phyloP scores from a whole-genome alignment of 345 rosid species.

The Gynandropsis gynandra region DNA sequence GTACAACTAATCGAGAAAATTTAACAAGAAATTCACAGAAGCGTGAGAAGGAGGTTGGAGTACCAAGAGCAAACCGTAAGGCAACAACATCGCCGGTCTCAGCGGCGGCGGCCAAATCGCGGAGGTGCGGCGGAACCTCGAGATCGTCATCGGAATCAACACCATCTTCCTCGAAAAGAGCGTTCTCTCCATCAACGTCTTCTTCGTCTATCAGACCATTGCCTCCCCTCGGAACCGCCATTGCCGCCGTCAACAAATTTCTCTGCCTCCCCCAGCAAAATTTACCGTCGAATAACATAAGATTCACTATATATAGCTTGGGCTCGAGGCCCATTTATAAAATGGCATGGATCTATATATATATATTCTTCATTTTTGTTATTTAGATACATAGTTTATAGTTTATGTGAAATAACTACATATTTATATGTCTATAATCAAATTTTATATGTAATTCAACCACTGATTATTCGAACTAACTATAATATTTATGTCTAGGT shows the following conservation, averaged over 20 bases:
- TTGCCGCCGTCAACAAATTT: conserved; percentile 15
- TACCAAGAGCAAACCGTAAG: conserved; percentile 71
- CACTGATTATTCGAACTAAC: too few species aligned
- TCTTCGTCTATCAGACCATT: conserved; percentile 65
- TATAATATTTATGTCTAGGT: too few species aligned
- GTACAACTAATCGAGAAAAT: neutral
- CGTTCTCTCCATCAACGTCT: conserved; percentile 62
- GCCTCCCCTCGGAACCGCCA: conserved; percentile 78
- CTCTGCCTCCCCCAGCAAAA: neutral
- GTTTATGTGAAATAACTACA: too few species aligned
- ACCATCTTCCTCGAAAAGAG: conserved; percentile 53
- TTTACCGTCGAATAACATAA: conserved; percentile 3
- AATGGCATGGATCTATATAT: too few species aligned
- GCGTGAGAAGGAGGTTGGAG: neutral
- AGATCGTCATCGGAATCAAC: conserved; percentile 38
- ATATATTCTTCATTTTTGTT: too few species aligned
- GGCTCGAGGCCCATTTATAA: too few species aligned
- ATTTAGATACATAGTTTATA: too few species aligned
- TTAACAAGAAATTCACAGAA: neutral
- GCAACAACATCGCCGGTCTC: conserved; percentile 58
- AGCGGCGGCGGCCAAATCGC: conserved; percentile 59
- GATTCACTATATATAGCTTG: too few species aligned
- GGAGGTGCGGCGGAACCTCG: conserved; percentile 63
- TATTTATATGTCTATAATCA: too few species aligned
- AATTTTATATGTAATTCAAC: too few species aligned